Conservation (phyloP, 148 eudicot species). For the Tetragonia tetragonoides region DNA sequence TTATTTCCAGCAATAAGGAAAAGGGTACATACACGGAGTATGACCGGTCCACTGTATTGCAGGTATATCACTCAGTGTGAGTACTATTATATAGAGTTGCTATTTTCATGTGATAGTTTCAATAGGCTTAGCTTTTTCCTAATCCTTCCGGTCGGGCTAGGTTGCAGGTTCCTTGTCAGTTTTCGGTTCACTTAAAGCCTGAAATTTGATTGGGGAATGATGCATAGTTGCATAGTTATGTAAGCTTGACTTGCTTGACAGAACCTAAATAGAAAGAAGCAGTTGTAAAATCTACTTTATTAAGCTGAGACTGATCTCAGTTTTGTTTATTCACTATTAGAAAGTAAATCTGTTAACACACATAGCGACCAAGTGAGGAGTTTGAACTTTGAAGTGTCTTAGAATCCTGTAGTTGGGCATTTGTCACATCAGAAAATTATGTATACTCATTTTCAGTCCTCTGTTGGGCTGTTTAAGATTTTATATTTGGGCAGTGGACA, state of each 20-base stretch:
- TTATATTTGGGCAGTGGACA: too few relatives aligned
- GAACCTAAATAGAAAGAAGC: not conserved
- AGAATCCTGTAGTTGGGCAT: not conserved
- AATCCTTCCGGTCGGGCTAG: not conserved
- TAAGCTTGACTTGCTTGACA: not conserved
- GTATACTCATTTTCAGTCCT: constrained; percentile 2
- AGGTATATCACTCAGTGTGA: constrained; percentile 39
- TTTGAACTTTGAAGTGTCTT: constrained; percentile 10
- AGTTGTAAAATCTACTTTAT: not conserved
- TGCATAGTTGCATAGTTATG: not conserved
- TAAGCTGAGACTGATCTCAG: not conserved
- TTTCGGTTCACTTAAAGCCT: not conserved
- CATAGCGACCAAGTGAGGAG: not conserved
- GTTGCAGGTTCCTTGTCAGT: not conserved
- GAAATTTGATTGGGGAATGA: not conserved
- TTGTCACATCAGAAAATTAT: not conserved
- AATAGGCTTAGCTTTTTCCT: not conserved
- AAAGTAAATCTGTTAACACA: not conserved
- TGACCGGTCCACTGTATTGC: constrained; percentile 84
- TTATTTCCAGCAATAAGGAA: constrained; percentile 76
- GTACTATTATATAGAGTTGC: not conserved
- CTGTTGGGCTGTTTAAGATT: not conserved
- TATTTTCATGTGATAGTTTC: not conserved
- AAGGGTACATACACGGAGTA: constrained; percentile 84
- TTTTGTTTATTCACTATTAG: not conserved